These are phyloP conservation scores for Baorangia bicolor DNA, from an alignment of 768 basidiomycete species.

Conservation along the genomic window DNA sequence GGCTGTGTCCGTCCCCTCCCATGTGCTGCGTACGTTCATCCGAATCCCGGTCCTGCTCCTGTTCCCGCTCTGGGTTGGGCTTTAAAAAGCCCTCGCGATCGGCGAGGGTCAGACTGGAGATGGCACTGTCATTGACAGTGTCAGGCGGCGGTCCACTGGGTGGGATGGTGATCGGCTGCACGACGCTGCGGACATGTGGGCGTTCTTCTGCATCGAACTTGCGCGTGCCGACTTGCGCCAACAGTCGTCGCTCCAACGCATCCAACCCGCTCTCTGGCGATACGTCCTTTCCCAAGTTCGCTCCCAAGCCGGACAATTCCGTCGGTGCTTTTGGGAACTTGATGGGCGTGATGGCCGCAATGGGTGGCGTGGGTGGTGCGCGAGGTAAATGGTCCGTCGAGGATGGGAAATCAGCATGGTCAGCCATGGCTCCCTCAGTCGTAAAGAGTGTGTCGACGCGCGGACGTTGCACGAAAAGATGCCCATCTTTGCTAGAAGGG, in stretches of 20 bases:
- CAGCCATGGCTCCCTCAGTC: conserved; percentile 7
- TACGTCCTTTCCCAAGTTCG: conserved; percentile 20
- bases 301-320: conserved; percentile 25
- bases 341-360: conserved; percentile 41
- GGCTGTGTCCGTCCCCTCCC: conserved; percentile 21
- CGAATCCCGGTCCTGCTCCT: conserved; percentile 32
- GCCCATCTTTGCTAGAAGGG: conserved; percentile 41
- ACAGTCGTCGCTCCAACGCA: conserved; percentile 64
- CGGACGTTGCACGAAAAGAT: conserved; percentile 12
- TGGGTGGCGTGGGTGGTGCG: conserved; percentile 52
- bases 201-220: conserved; percentile 32
- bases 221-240: conserved; percentile 73
- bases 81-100: conserved; percentile 24
- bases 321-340: conserved; percentile 36
- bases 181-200: conserved; percentile 38
- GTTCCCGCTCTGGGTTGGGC: conserved; percentile 19
- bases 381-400: conserved; percentile 14
- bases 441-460: conserved; percentile 35
- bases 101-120: conserved; percentile 46
- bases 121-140: conserved; percentile 43
- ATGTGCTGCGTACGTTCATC: conserved; percentile 34
- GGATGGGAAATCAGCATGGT: conserved; percentile 11
- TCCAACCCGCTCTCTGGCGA: conserved; percentile 60
- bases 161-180: conserved; percentile 42
- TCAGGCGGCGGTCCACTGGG: conserved; percentile 25